Base-by-base conservation (phyloP, 1,284 basidiomycete genomes). In the Cryptococcus sp. region DNA sequence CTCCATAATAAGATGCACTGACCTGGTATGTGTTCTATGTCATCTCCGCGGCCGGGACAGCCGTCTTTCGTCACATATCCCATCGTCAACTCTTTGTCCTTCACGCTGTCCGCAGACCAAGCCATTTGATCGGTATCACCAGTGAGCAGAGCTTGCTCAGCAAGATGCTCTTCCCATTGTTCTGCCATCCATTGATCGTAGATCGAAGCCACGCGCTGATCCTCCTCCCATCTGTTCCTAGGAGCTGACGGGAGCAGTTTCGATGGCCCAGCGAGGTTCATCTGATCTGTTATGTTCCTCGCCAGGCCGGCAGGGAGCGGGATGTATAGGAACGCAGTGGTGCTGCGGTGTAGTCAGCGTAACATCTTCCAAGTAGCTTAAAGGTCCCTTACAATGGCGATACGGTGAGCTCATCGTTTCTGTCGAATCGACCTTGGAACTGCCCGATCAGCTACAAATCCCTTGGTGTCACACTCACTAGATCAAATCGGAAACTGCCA, bases 341-440 rank as follows among this genome's bases (percentile, higher is more conserved):
- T 67, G 59, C 72, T 74, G 46, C 3, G 13, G 8, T 22, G 22
- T 23, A 3, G 54, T 57, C 57, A 63, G 61, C 20, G 41, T 22
- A 16, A 7, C 19, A 43, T 4, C 22, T 20, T n/a, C 20, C 19
- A 26, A 44, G 2, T 8, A 29, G n/a, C 23, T 19, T 17, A 34
- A 22, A 44, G 38, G 34, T 17, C 38, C 60, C 69, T 50, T 44
- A 73, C 72, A 86, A 90, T 1, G 87, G 87, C 17, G 83, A 85
- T 0, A 84, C 82, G 0, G 87, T 88, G 23, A 89, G 81, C 71
- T 89, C 85, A 73, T 91, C 89, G 73, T 91, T 89, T 69, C 84
- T 84, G 46, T 86, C 87, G 77, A 91, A 91, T 2, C 83, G 63
- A 1, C 89, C 89, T 58, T 72, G 66, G 61, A 78, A 76, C 74